Conservation (phyloP, 2,329 filamentous ascomycete genomes). For the Clarireedia hainanense region DNA sequence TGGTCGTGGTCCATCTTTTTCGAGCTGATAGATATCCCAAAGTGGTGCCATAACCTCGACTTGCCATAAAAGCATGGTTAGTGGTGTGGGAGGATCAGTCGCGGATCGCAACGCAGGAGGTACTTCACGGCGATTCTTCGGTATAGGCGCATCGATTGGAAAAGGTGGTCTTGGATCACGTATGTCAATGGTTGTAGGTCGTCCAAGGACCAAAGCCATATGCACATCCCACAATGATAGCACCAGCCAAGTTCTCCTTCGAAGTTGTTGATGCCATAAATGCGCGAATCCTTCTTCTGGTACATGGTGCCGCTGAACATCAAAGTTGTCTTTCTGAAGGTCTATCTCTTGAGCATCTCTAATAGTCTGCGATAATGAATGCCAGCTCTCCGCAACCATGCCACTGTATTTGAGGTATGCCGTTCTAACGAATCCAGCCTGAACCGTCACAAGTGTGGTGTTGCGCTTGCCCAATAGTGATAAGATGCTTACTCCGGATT, state of each 20-base stretch:
- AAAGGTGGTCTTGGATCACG: constrained; percentile 39
- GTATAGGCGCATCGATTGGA: constrained; percentile 46
- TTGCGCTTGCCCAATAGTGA: constrained; percentile 48
- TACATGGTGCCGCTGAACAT: constrained; percentile 32
- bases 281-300: constrained; percentile 45
- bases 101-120: constrained; percentile 39
- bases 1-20: constrained; percentile 47
- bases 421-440: constrained; percentile 49
- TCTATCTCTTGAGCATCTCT: constrained; percentile 56
- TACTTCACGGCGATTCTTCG: constrained; percentile 39
- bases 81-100: constrained; percentile 46
- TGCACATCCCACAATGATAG: constrained; percentile 38
- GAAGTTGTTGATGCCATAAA: constrained; percentile 49
- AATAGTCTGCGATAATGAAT: constrained; percentile 44
- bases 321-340: constrained; percentile 44
- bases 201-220: constrained; percentile 30
- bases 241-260: constrained; percentile 48
- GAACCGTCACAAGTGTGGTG: constrained; percentile 47
- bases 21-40: constrained; percentile 42
- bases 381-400: constrained; percentile 46
- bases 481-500: constrained; percentile 46
- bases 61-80: constrained; percentile 46
- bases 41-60: constrained; percentile 41
- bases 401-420: constrained; percentile 52
- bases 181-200: constrained; percentile 42